Conservation (phyloP, 2,329 filamentous ascomycete genomes). For the Geoglossum cookeanum region DNA sequence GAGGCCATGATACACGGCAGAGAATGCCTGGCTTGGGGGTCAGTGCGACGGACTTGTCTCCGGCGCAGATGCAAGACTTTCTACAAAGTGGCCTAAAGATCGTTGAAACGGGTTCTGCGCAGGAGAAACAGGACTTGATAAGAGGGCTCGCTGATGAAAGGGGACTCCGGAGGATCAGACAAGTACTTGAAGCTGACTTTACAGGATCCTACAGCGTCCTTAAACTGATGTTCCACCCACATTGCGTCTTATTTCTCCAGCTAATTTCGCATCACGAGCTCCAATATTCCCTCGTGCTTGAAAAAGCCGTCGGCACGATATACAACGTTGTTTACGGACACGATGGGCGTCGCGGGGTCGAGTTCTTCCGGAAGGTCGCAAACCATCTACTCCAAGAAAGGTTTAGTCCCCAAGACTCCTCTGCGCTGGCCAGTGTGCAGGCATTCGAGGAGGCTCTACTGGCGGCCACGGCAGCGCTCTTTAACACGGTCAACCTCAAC, state of each 20-base stretch:
- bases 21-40: too few relatives aligned
- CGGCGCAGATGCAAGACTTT: too few relatives aligned
- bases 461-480: constrained; percentile 5
- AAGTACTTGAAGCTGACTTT: too few relatives aligned
- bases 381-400: constrained; percentile 6
- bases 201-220: too few relatives aligned
- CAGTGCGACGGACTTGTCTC: too few relatives aligned
- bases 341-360: constrained; percentile 20
- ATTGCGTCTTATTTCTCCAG: constrained; percentile 22
- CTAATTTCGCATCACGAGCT: constrained; percentile 24
- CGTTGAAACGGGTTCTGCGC: too few relatives aligned
- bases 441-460: constrained; percentile 4
- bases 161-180: too few relatives aligned
- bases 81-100: too few relatives aligned
- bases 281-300: constrained; percentile 23
- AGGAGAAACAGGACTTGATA: too few relatives aligned
- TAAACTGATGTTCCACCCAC: too few relatives aligned
- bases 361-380: constrained; percentile 17
- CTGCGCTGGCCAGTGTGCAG: constrained; percentile 2
- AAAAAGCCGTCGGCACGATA: constrained; percentile 23
- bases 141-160: too few relatives aligned
- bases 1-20: too few relatives aligned
- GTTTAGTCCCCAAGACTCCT: neutral
- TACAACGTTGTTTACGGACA: constrained; percentile 26
- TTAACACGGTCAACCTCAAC: constrained; percentile 7